Evolutionary conservation across 1,139 yeast genomes (phyloP).

Genomic region (Yamadazyma blattariae): DNA sequence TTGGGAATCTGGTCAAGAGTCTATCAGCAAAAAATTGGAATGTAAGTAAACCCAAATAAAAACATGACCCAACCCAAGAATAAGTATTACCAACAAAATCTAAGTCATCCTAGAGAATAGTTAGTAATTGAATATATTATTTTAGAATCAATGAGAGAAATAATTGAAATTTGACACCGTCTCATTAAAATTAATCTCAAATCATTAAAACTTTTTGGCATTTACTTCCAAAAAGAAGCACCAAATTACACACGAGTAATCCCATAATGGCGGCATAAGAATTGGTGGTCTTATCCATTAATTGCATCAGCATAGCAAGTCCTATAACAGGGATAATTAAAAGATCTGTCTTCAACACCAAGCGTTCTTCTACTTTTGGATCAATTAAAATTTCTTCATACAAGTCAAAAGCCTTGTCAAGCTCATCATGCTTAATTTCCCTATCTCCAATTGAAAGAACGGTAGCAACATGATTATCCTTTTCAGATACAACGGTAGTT

Average conservation of each 20-base stretch:
- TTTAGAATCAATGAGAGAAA: too few species aligned
- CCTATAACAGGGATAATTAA: conserved; percentile 53
- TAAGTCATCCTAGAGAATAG: conserved; percentile 13
- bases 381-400: conserved; percentile 10
- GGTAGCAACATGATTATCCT: conserved; percentile 6
- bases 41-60: conserved; percentile 49
- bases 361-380: conserved; percentile 8
- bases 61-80: conserved; percentile 55
- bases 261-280: conserved; percentile 63
- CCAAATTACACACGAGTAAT: too few species aligned
- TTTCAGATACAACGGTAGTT: conserved; percentile 1
- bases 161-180: too few species aligned
- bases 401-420: conserved; percentile 10
- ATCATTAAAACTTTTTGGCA: too few species aligned
- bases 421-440: conserved; percentile 6
- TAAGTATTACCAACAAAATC: conserved; percentile 18
- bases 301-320: conserved; percentile 51
- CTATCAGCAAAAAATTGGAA: conserved; percentile 53
- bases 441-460: conserved; percentile 7
- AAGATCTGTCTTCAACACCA: conserved; percentile 47
- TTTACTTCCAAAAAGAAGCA: too few species aligned
- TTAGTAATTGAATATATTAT: too few species aligned
- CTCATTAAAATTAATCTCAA: too few species aligned
- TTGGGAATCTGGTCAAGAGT: conserved; percentile 49
- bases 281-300: conserved; percentile 59